Conservation (phyloP, 176 grass and related monocot species). For the Bothriochloa decipiens region DNA sequence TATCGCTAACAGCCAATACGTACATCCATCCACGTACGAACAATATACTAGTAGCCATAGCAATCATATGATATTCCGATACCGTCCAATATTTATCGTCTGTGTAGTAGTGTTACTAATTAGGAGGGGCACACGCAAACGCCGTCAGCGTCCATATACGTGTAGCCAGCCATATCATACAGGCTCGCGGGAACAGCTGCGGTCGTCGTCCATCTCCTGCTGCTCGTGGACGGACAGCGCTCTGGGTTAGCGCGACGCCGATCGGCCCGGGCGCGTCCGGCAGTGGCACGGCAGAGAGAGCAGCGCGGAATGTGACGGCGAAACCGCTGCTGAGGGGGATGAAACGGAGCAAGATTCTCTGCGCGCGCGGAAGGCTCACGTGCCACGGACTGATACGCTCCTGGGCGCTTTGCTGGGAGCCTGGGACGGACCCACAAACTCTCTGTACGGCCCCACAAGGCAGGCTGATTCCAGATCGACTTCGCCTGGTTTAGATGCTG, state of each 20-base stretch:
- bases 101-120: too few relatives aligned
- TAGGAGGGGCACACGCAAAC: conserved; percentile 38
- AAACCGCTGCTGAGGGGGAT: not conserved
- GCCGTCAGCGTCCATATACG: not conserved
- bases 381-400: too few relatives aligned
- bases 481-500: too few relatives aligned
- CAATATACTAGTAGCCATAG: not conserved
- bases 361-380: too few relatives aligned
- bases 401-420: too few relatives aligned
- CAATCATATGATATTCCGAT: not conserved
- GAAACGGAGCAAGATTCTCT: too few relatives aligned
- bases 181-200: not conserved
- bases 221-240: conserved; percentile 15
- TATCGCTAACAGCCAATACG: too few relatives aligned
- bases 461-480: too few relatives aligned
- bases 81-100: conserved; percentile 16
- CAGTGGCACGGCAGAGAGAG: too few relatives aligned
- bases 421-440: too few relatives aligned
- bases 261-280: not conserved
- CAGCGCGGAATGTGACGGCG: not conserved
- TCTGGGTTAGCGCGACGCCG: not conserved
- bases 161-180: too few relatives aligned
- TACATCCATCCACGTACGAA: not conserved
- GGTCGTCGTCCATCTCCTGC: not conserved
- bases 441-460: too few relatives aligned